Conservation (phyloP, 148 eudicot genomes). For the Fagopyrum esculentum region DNA sequence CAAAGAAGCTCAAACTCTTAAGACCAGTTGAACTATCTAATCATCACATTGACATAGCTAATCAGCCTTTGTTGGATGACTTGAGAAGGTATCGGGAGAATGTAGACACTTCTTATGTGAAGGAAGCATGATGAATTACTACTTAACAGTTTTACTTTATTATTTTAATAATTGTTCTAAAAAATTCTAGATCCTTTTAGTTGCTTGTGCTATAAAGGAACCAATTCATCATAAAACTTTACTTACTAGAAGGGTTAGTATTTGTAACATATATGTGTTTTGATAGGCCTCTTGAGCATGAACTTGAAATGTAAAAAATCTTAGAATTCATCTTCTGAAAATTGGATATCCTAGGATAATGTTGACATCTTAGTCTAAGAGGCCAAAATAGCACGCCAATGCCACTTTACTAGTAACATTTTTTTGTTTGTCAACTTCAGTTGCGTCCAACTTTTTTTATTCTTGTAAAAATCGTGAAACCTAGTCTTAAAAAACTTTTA, state of each 20-base stretch:
- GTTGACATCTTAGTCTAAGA: neutral
- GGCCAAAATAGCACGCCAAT: neutral
- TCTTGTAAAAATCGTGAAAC: neutral
- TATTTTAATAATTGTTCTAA: neutral
- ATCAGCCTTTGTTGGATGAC: neutral
- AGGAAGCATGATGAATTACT: neutral
- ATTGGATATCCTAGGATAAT: neutral
- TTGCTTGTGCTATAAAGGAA: neutral
- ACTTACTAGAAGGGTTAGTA: neutral
- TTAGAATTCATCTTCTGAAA: neutral
- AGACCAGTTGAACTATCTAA: neutral
- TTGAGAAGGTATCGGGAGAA: constrained; percentile 4
- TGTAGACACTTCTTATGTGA: neutral
- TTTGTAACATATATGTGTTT: neutral
- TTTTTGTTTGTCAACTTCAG: neutral
- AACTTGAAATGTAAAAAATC: neutral
- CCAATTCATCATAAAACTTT: neutral
- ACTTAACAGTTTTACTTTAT: neutral
- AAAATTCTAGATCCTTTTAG: neutral
- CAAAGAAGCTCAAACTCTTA: neutral
- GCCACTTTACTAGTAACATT: neutral
- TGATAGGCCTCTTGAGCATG: neutral
- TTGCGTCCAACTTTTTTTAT: neutral
- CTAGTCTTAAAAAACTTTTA: too few relatives aligned
- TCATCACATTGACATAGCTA: neutral